Evolutionary conservation across 2,329 filamentous ascomycete genomes (phyloP).

Genomic region (Fusarium nematophilum): DNA sequence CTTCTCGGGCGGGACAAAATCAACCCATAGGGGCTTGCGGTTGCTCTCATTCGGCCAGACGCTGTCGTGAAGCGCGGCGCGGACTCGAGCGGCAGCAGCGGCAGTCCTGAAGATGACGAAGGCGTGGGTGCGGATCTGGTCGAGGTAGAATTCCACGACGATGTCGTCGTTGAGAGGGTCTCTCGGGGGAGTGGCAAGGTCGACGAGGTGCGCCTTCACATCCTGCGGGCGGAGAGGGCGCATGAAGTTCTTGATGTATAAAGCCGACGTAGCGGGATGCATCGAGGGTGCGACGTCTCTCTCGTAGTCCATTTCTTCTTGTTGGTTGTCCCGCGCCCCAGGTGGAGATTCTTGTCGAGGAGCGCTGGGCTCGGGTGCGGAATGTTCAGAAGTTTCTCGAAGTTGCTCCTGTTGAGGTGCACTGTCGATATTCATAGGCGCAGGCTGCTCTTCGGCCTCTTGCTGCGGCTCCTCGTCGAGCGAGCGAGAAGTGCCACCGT

Average conservation of each 20-base stretch:
- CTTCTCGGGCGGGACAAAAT: constrained; percentile 85
- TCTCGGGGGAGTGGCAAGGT: constrained; percentile 72
- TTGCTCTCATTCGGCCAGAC: constrained; percentile 90
- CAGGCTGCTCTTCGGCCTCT: constrained; percentile 15
- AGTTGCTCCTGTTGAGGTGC: constrained; percentile 14
- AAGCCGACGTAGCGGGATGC: constrained; percentile 77
- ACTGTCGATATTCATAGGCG: constrained; percentile 27
- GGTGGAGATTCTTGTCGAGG: background rate
- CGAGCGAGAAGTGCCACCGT: constrained; percentile 14
- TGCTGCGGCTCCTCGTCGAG: constrained; percentile 27
- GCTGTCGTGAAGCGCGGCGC: constrained; percentile 78
- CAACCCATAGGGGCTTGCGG: constrained; percentile 85
- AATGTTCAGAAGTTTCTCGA: background rate
- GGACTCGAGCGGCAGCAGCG: constrained; percentile 79
- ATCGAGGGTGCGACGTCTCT: constrained; percentile 64
- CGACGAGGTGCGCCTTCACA: constrained; percentile 75
- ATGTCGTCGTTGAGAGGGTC: constrained; percentile 62
- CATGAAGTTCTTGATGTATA: constrained; percentile 94
- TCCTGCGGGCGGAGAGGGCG: constrained; percentile 78
- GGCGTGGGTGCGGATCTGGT: constrained; percentile 88
- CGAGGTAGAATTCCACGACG: constrained; percentile 80
- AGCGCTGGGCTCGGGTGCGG: background rate
- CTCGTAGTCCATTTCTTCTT: constrained; percentile 49
- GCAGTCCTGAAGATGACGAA: constrained; percentile 79
- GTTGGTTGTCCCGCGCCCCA: constrained; percentile 24